Conservation (phyloP, 108 stramenopile species). For the Cyclotella kingstonii region DNA sequence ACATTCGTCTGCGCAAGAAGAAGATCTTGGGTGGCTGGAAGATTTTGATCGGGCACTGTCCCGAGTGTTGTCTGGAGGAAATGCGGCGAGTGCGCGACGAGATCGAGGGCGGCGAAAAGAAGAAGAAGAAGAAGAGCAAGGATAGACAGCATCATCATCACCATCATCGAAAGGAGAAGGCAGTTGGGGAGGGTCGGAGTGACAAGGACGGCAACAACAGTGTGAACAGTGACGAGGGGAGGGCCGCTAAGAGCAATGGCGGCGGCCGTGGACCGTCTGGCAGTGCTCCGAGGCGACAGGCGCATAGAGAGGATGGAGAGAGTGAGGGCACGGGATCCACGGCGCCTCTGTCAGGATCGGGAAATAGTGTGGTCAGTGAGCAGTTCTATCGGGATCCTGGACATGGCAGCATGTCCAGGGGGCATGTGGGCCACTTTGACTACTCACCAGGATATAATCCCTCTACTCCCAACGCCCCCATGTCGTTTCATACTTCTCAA, state of each 20-base stretch:
- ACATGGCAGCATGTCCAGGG: background rate
- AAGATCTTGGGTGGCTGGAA: conserved; percentile 37
- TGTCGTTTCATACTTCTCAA: background rate
- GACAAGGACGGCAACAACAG: background rate
- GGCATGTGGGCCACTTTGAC: background rate
- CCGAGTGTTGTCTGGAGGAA: conserved; percentile 35
- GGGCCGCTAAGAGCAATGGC: background rate
- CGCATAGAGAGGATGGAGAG: conserved; percentile 12
- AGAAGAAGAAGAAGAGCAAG: conserved; percentile 8
- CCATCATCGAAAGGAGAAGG: background rate
- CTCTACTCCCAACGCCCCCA: background rate
- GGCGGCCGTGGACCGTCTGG: background rate
- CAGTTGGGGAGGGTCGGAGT: background rate
- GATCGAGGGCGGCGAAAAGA: conserved; percentile 14
- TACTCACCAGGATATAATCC: background rate
- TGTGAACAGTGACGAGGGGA: background rate
- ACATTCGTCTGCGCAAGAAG: conserved; percentile 40
- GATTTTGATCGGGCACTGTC: conserved; percentile 33
- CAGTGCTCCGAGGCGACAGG: background rate
- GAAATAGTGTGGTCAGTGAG: conserved; percentile 16
- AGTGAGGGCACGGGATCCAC: conserved; percentile 14
- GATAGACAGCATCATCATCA: background rate
- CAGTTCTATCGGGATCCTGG: conserved; percentile 12
- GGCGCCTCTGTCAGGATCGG: conserved; percentile 4
- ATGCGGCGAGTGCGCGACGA: conserved; percentile 36